phyloP scores from a whole-genome alignment of 192 early-diverging fungal species.

The Rhizoclosmatium globosum region DNA sequence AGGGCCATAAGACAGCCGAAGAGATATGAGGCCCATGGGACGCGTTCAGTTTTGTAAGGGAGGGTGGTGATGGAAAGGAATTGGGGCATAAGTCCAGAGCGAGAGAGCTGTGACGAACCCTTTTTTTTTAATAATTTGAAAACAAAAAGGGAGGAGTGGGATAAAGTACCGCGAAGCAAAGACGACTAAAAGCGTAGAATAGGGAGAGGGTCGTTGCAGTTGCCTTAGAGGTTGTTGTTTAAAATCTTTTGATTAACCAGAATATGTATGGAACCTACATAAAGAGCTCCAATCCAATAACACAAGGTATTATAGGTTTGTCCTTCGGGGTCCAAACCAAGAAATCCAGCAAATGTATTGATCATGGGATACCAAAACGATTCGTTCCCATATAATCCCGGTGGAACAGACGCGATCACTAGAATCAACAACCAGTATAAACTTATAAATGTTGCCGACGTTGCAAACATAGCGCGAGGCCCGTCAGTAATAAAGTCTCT shows the following conservation, averaged over 20 bases:
- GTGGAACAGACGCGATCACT: background rate
- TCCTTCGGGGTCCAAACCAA: background rate
- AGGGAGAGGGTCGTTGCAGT: background rate
- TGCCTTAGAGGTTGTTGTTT: background rate
- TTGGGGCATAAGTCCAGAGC: slow-evolving; percentile 22
- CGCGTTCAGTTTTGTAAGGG: slow-evolving; percentile 8
- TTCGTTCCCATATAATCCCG: background rate
- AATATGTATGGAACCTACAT: background rate
- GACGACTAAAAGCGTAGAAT: slow-evolving; percentile 20
- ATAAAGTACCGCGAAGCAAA: slow-evolving; percentile 19
- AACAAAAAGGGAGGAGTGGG: background rate
- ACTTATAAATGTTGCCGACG: background rate
- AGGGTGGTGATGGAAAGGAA: slow-evolving; percentile 13
- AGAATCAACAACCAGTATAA: slow-evolving; percentile 7
- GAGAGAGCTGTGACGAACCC: background rate
- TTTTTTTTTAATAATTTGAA: background rate
- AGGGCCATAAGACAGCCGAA: background rate
- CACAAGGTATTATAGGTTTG: background rate
- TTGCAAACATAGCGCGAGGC: slow-evolving; percentile 10
- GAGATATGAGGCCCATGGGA: slow-evolving; percentile 19
- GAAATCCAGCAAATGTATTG: background rate
- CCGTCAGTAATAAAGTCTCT: slow-evolving; percentile 15
- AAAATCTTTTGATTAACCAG: background rate
- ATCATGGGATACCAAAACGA: slow-evolving; percentile 6
- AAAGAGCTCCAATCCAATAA: background rate